A percentile compares a stretch with the other conserved stretches of the same genome.
phyloP scores from a whole-genome alignment of 176 grass and related monocot genomes.

The Carex kokanica region DNA sequence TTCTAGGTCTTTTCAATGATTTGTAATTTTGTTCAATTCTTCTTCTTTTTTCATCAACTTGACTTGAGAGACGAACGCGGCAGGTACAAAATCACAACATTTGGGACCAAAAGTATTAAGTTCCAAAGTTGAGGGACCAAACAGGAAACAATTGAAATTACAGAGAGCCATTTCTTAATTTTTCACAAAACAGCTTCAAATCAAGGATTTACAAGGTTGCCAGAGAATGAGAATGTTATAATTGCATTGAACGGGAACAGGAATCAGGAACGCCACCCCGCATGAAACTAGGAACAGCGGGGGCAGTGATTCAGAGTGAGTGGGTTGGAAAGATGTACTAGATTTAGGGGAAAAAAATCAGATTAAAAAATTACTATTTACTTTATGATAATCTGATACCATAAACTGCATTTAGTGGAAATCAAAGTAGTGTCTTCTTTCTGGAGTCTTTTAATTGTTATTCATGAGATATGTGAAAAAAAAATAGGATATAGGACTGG shows the following conservation, averaged over 20 bases:
- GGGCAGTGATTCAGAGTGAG: not conserved
- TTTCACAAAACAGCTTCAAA: not conserved
- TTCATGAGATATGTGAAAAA: not conserved
- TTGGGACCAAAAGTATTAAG: not conserved
- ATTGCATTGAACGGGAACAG: not conserved
- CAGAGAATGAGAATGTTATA: not conserved
- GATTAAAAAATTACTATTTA: not conserved
- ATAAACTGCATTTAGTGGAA: not conserved
- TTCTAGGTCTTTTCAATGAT: not conserved
- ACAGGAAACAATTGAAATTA: not conserved
- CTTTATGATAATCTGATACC: not conserved
- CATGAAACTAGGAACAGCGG: not conserved
- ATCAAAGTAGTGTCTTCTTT: not conserved
- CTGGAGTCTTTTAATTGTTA: not conserved
- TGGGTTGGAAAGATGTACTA: not conserved
- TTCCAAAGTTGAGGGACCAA: not conserved
- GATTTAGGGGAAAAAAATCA: not conserved
- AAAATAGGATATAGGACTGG: not conserved
- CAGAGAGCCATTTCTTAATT: not conserved
- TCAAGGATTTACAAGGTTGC: not conserved
- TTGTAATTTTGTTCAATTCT: not conserved
- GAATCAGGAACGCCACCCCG: not conserved
- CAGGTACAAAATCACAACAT: not conserved
- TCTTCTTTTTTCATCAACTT: not conserved
- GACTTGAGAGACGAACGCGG: not conserved